These are phyloP conservation scores for Pyrenophora tritici-repentis DNA, from an alignment of 2,329 filamentous ascomycete genomes.

Conservation along the genomic window DNA sequence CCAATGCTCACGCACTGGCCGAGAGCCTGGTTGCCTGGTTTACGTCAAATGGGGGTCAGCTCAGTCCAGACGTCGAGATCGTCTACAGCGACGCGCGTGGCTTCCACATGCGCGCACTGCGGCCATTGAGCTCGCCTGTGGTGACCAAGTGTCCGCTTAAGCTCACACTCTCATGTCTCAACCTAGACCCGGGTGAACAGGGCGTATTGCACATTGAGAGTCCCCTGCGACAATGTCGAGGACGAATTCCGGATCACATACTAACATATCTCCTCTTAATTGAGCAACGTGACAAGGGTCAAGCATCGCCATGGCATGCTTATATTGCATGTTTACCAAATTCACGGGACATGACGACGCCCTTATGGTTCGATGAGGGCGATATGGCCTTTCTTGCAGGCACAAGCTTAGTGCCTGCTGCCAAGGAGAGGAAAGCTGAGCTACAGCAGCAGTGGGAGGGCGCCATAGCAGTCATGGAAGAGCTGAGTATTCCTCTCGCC, in stretches of 20 bases:
- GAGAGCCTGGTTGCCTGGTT: conserved; percentile 40
- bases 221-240: conserved; percentile 30
- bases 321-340: conserved; percentile 46
- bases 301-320: conserved; percentile 41
- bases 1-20: conserved; percentile 19
- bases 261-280: conserved; percentile 44
- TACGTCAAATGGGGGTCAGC: conserved; percentile 34
- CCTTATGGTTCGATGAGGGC: conserved; percentile 44
- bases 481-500: conserved; percentile 21
- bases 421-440: conserved; percentile 24
- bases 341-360: conserved; percentile 41
- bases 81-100: conserved; percentile 32
- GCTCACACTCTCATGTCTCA: conserved; percentile 45
- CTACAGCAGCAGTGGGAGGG: conserved; percentile 34
- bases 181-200: conserved; percentile 37
- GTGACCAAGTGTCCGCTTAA: conserved; percentile 40
- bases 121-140: conserved; percentile 24
- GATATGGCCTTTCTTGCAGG: conserved; percentile 43
- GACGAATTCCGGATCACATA: conserved; percentile 38
- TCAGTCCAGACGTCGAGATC: conserved; percentile 39
- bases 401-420: conserved; percentile 41
- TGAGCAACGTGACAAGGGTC: conserved; percentile 37
- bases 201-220: conserved; percentile 33
- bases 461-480: conserved; percentile 26
- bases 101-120: conserved; percentile 38